Evolutionary conservation across 1,284 basidiomycete genomes (phyloP).

Genomic region (Afroboletus lepidellus): DNA sequence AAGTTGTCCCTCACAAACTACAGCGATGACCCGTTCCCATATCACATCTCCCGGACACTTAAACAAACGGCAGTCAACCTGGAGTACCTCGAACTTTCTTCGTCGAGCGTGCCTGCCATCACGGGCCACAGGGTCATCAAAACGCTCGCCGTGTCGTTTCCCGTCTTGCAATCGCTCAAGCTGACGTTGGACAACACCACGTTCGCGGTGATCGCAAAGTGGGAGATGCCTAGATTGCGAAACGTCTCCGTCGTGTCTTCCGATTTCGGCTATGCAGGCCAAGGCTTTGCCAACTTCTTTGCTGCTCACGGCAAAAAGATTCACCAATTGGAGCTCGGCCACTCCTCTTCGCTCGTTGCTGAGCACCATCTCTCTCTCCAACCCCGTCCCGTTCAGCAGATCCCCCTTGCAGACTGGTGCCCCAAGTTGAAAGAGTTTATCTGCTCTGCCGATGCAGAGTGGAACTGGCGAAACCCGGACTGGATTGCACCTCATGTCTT

Average conservation of each 20-base stretch:
- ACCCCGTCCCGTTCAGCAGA: conserved; percentile 34
- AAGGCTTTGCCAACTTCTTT: conserved; percentile 65
- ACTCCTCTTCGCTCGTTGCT: conserved; percentile 61
- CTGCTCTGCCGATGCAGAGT: conserved; percentile 70
- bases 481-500: conserved; percentile 78
- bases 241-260: conserved; percentile 66
- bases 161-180: conserved; percentile 62
- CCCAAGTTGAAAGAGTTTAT: conserved; percentile 67
- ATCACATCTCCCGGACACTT: conserved; percentile 54
- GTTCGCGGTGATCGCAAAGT: conserved; percentile 58
- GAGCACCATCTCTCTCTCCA: conserved; percentile 58
- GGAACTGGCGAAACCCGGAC: conserved; percentile 75
- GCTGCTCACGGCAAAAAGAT: conserved; percentile 59
- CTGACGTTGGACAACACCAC: conserved; percentile 68
- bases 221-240: conserved; percentile 56
- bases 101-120: conserved; percentile 32
- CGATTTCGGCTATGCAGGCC: conserved; percentile 63
- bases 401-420: conserved; percentile 59
- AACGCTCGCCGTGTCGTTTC: conserved; percentile 40
- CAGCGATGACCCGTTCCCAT: conserved; percentile 59
- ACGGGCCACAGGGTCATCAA: conserved; percentile 41
- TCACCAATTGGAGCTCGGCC: conserved; percentile 66
- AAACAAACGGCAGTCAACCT: conserved; percentile 47
- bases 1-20: conserved; percentile 70
- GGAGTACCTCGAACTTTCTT: conserved; percentile 59